A percentile compares a stretch with the other conserved stretches of the same genome.
These are phyloP conservation scores for Tylopilus balloui DNA, from an alignment of 768 basidiomycete species.

Conservation along the genomic window DNA sequence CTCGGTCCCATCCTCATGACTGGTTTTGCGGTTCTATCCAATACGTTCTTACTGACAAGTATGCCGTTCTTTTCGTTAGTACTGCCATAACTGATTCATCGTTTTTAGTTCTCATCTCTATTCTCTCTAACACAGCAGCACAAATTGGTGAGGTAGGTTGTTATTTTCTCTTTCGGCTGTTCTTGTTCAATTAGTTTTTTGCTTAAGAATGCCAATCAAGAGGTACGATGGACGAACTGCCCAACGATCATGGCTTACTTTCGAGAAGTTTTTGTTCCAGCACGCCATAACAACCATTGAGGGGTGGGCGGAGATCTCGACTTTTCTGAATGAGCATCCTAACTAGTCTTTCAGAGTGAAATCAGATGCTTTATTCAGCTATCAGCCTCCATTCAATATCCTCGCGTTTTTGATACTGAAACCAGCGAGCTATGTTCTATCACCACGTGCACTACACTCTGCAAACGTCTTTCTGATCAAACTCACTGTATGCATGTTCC, in stretches of 20 bases:
- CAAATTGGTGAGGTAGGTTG: slow-evolving; percentile 56
- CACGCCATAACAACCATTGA: slow-evolving; percentile 83
- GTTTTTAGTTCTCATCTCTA: slow-evolving; percentile 66
- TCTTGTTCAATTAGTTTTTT: background rate
- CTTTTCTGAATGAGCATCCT: background rate
- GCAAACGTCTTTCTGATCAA: slow-evolving; percentile 85
- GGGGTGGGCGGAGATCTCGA: slow-evolving; percentile 45
- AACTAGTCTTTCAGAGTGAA: slow-evolving; percentile 55
- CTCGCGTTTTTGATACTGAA: slow-evolving; percentile 77
- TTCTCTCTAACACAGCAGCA: slow-evolving; percentile 86
- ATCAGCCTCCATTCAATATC: slow-evolving; percentile 87
- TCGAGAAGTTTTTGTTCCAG: slow-evolving; percentile 77
- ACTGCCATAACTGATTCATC: slow-evolving; percentile 2
- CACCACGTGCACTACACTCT: slow-evolving; percentile 76
- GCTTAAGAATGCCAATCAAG: slow-evolving; percentile 53
- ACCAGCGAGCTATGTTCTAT: slow-evolving; percentile 69
- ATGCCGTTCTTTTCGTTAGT: slow-evolving; percentile 23
- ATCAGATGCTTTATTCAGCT: slow-evolving; percentile 85
- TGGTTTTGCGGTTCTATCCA: slow-evolving; percentile 70
- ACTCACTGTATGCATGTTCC: slow-evolving; percentile 51
- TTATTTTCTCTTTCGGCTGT: background rate
- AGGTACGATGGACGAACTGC: slow-evolving; percentile 34
- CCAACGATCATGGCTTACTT: slow-evolving; percentile 12
- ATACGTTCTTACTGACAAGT: slow-evolving; percentile 80
- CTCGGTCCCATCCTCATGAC: slow-evolving; percentile 81